A percentile compares a stretch with the other conserved stretches of the same genome.
Evolutionary conservation across 495 filamentous ascomycete species (phyloP).

Genomic region (Cudoniella acicularis): DNA sequence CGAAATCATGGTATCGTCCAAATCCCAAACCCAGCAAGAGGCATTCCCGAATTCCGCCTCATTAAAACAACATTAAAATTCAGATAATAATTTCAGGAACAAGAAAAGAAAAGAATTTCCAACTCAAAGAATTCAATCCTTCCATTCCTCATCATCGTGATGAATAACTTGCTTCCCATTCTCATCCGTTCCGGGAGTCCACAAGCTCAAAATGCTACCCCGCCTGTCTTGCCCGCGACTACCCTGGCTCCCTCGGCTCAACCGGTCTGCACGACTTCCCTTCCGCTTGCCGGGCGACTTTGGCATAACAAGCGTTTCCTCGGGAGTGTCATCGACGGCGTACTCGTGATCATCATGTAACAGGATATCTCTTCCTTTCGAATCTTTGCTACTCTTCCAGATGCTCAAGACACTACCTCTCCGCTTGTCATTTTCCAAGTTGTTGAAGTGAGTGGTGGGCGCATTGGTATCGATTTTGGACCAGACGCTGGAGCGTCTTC

Average conservation of each 20-base stretch:
- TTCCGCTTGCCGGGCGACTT: neutral
- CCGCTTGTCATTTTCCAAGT: neutral
- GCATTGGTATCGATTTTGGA: conserved; percentile 12
- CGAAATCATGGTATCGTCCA: neutral
- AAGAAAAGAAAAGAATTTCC: neutral
- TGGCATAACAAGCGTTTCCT: neutral
- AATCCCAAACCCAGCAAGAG: neutral
- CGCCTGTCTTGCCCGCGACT: neutral
- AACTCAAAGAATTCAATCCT: neutral
- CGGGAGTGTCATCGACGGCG: neutral
- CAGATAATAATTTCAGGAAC: too few species aligned
- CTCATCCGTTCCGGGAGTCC: conserved; percentile 12
- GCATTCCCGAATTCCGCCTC: neutral
- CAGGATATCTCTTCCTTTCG: conserved; percentile 13
- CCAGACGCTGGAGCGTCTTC: conserved; percentile 11
- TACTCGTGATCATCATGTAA: conserved; percentile 8
- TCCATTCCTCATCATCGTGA: conserved; percentile 22
- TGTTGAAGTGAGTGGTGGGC: neutral
- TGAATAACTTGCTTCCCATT: conserved; percentile 7
- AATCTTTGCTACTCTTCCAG: conserved; percentile 18
- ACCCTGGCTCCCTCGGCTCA: neutral
- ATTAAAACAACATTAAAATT: neutral
- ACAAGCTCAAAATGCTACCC: conserved; percentile 17
- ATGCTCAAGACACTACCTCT: conserved; percentile 15
- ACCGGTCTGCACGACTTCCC: neutral